A percentile compares a stretch with the other conserved stretches of the same genome.
Evolutionary conservation across 257 asterid genomes (phyloP).

Genomic region (Nicotiana otophora): DNA sequence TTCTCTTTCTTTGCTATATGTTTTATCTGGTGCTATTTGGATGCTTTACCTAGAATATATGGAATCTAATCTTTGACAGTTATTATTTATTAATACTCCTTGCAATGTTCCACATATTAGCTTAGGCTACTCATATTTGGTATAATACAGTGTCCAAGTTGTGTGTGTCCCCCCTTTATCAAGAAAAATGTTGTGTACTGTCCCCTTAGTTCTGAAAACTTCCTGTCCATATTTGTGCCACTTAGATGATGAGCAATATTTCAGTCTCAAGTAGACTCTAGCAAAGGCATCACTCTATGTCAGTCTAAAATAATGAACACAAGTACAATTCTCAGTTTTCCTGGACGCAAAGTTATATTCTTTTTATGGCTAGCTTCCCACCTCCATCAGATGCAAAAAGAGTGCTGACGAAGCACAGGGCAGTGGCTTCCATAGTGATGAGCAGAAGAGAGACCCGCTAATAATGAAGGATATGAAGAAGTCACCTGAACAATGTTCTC

Average conservation of each 20-base stretch:
- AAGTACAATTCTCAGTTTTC: not conserved
- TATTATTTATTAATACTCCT: not conserved
- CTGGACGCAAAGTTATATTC: not conserved
- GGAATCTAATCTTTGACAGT: not conserved
- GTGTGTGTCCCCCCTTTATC: not conserved
- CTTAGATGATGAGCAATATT: not conserved
- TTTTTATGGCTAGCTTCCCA: not conserved
- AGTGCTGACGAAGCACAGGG: not conserved
- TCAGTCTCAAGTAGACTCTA: not conserved
- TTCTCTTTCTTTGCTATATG: not conserved
- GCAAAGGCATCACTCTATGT: not conserved
- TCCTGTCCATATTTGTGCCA: not conserved
- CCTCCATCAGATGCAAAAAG: not conserved
- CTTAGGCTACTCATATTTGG: not conserved
- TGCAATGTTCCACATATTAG: not conserved
- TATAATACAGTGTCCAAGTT: not conserved
- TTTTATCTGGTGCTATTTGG: not conserved
- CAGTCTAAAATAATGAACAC: not conserved
- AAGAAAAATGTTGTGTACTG: too few relatives aligned
- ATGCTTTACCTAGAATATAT: not conserved
- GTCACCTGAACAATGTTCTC: conserved; percentile 86
- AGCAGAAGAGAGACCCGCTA: not conserved
- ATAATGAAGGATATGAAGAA: not conserved
- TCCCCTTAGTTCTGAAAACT: not conserved
- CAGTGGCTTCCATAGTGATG: not conserved